Percentiles rank a stretch among this genome's conserved stretches.
phyloP scores from a whole-genome alignment of 2,329 filamentous ascomycete species.

The Phialemoniopsis sp. region DNA sequence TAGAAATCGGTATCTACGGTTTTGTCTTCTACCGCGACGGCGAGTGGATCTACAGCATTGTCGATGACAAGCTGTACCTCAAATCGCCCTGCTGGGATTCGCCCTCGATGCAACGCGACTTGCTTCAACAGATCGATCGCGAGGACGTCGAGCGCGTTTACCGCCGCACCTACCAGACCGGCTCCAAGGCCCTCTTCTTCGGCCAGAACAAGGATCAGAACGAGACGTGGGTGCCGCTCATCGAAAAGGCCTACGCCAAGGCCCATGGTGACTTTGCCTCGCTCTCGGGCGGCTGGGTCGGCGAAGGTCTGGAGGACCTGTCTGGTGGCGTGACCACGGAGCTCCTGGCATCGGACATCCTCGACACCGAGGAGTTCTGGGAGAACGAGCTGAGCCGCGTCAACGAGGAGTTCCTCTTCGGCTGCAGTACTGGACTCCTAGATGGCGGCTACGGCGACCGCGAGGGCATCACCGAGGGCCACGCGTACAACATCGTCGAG shows the following conservation, averaged over 20 bases:
- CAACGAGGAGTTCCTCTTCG: conserved; percentile 74
- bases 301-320: conserved; percentile 56
- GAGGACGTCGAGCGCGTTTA: conserved; percentile 63
- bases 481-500: conserved; percentile 59
- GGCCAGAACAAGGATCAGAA: conserved; percentile 70
- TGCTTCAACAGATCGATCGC: conserved; percentile 72
- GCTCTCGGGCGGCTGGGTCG: conserved; percentile 67
- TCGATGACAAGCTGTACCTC: conserved; percentile 87
- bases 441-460: conserved; percentile 41
- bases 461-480: conserved; percentile 53
- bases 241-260: conserved; percentile 80
- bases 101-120: conserved; percentile 67
- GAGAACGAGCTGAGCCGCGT: conserved; percentile 71
- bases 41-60: conserved; percentile 87
- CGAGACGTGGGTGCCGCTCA: conserved; percentile 75
- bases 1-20: conserved; percentile 75
- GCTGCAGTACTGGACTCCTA: conserved; percentile 47
- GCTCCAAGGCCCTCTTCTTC: conserved; percentile 72
- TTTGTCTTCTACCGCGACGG: conserved; percentile 88
- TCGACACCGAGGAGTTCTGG: conserved; percentile 78
- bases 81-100: conserved; percentile 81
- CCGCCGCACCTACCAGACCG: conserved; percentile 66
- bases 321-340: conserved; percentile 65
- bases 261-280: conserved; percentile 74
- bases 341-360: conserved; percentile 62